Base-by-base conservation (phyloP, 2,329 filamentous ascomycete genomes). In the Xylaria digitata region DNA sequence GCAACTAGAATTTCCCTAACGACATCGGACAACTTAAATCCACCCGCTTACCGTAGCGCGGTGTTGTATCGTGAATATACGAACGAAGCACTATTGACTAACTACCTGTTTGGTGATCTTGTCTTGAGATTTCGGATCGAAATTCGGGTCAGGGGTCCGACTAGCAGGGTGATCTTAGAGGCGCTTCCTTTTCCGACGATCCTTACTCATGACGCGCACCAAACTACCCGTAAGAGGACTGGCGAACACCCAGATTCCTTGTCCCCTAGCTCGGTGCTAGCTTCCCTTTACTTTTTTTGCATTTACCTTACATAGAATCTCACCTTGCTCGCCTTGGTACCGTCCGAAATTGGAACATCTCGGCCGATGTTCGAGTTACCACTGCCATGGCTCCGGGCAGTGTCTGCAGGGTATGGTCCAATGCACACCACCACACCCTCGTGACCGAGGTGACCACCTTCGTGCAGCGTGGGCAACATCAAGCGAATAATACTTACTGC, bases 381-480 rank as follows among this genome's bases (percentile, higher is more conserved):
- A 67, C 58, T 50, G 45, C 67, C 65, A 69, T 64, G 67, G 67
- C 30, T 60, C 67, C 17, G 67, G 67, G 66, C 66, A 66, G 55
- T 66, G 58, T 55, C 53, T 61, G 62, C 66, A 65, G 62, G 8
- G 34, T 37, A 58, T 55, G 65, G 34, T 56, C 13, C 42, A 57
- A 50, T 54, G 55, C 55, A 40, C 49, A 60, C 34, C 11, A 40
- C 37, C 37, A 42, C 15, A 42, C 55, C 59, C 63, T 56, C 63
- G 66, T 66, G 66, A 57, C 62, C 30, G 42, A 46, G 48, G 43
- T 55, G 65, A 67, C 65, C 52, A 55, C 60, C 48, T 48, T 26
- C 23, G 53, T 63, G 32, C 45, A 60, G 43, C 40, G 37, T 34
- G 60, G 55, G 60, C 55, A 59, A 23, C 56, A 37, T 21, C 23